Base-by-base conservation (phyloP, 2,329 filamentous ascomycete species). In the Scortechinia acanthostroma region DNA sequence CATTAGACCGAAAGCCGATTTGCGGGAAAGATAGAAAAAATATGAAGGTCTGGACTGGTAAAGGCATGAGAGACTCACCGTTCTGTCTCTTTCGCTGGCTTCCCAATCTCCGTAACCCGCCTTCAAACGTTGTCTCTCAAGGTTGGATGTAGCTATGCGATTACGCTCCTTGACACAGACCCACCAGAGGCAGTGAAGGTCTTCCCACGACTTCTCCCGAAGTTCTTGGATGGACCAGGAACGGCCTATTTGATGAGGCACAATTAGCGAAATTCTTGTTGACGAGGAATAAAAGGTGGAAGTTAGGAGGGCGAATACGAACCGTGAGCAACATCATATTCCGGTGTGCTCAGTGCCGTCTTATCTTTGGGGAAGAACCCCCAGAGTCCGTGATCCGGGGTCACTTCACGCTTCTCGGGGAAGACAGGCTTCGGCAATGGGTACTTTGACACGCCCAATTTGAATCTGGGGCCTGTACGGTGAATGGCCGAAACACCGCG, bases 111-210 rank as follows among this genome's bases (percentile, higher is more conserved):
- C 91, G 57, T 86, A 93, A 21, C 84, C 81, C 43, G 88, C 73
- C 51, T 83, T 72, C 46, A 86, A 59, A 53, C 85, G 76, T 22
- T 69, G 58, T 55, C 88, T 75, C 69, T 95, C 89, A 47, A 73
- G 64, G 45, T 73, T 73, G 53, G 85, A 82, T 22, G 94, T 97
- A n/a, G 80, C 74, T 54, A 97, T 79, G 53, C 88, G 79, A 66
- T 98, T 98, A 56, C 87, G 75, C 69, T 98, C 93, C 68, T 88
- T 90, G 48, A 86, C 77, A 61, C 93, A 97, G 46, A 90, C 78
- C 89, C 91, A 98, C 90, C 91, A 98, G 58, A 98, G 73, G 49
- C 74, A 72, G 64, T 97, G 91, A 55, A 98, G 68, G 62, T 97
- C 91, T 49, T 95, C 88, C 88, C 90, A 98, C 50, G 85, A 89